These are phyloP conservation scores for Aspergillus saccharolyticus DNA, from an alignment of 495 filamentous ascomycete species.

Conservation along the genomic window DNA sequence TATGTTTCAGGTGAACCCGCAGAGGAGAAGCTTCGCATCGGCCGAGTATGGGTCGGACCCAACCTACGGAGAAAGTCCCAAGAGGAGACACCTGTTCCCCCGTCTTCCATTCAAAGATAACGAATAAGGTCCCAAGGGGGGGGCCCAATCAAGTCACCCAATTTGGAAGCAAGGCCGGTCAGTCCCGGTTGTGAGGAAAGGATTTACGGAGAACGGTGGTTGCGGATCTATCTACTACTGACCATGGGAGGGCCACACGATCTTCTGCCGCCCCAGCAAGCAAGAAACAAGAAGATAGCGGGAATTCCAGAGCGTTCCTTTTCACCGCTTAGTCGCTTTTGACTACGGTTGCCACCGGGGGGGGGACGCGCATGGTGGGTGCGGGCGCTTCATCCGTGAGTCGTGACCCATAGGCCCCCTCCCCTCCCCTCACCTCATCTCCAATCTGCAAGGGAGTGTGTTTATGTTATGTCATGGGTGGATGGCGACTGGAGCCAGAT, in stretches of 20 bases:
- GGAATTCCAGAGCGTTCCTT: slow-evolving; percentile 7
- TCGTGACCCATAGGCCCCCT: neutral
- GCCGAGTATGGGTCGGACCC: slow-evolving; percentile 56
- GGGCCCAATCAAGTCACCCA: slow-evolving; percentile 21
- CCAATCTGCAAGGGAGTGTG: neutral
- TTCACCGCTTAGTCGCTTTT: slow-evolving; percentile 10
- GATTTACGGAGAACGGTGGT: neutral
- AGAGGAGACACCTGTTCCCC: slow-evolving; percentile 52
- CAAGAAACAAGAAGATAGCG: no score
- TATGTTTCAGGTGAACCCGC: slow-evolving; percentile 60
- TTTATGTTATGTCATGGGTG: slow-evolving; percentile 21
- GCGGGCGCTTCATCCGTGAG: neutral
- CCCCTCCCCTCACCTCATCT: no score
- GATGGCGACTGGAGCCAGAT: slow-evolving; percentile 17
- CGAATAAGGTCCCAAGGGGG: slow-evolving; percentile 21
- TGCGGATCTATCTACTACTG: no score
- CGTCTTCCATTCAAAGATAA: slow-evolving; percentile 39
- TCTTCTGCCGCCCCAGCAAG: slow-evolving; percentile 20
- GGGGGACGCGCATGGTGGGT: no score
- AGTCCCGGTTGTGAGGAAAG: neutral
- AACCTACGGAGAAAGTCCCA: slow-evolving; percentile 58
- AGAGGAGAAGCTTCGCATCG: slow-evolving; percentile 50
- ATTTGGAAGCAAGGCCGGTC: neutral
- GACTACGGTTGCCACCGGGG: slow-evolving; percentile 13
- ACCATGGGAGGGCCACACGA: neutral